phyloP scores from a whole-genome alignment of 1,139 yeast genomes.

The Meyerozyma sp. region DNA sequence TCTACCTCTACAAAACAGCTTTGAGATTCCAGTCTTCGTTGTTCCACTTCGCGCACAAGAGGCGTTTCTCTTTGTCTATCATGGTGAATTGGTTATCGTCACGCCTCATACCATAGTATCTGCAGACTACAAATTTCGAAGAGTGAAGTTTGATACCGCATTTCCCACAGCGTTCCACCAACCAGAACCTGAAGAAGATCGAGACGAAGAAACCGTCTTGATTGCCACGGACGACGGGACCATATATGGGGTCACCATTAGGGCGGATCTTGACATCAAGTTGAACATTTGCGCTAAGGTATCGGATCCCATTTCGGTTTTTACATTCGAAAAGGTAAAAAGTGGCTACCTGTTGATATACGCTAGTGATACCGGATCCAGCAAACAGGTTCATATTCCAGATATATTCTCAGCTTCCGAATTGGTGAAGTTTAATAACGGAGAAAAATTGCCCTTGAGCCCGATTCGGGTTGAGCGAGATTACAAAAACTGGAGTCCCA shows the following conservation, averaged over 20 bases:
- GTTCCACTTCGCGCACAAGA: constrained; percentile 20
- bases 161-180: constrained; percentile 38
- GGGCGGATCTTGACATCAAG: constrained; percentile 4
- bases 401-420: neutral
- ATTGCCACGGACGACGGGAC: constrained; percentile 40
- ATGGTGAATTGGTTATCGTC: constrained; percentile 18
- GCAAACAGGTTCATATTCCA: constrained; percentile 21
- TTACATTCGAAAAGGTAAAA: constrained; percentile 19
- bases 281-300: constrained; percentile 21
- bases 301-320: constrained; percentile 28
- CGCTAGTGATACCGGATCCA: constrained; percentile 32
- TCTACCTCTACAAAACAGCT: constrained; percentile 33
- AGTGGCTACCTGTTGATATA: constrained; percentile 21
- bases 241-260: constrained; percentile 23
- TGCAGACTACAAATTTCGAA: constrained; percentile 35
- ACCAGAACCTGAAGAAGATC: constrained; percentile 13
- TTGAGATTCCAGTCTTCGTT: constrained; percentile 36
- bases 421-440: too few relatives aligned
- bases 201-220: constrained; percentile 26
- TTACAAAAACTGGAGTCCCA: constrained; percentile 47
- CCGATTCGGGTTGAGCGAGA: constrained; percentile 13
- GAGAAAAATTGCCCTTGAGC: neutral
- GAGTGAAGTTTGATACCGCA: constrained; percentile 12
- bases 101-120: constrained; percentile 43
- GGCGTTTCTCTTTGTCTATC: constrained; percentile 9